Evolutionary conservation across 768 basidiomycete genomes (phyloP).

Genomic region (Mycena rosella): DNA sequence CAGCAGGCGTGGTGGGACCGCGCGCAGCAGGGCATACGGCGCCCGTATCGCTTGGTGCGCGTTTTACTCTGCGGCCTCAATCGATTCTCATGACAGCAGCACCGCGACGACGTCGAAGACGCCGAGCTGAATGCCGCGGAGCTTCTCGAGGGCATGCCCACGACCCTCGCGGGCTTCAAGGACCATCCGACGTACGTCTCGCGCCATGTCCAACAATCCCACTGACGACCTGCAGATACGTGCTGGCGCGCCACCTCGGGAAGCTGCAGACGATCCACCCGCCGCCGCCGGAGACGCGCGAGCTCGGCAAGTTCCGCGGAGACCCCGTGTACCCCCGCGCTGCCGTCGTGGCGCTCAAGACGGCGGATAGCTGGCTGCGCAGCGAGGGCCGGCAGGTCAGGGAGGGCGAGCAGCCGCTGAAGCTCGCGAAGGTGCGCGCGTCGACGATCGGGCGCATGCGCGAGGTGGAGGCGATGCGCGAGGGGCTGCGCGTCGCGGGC

Average conservation of each 20-base stretch:
- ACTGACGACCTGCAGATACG: conserved; percentile 67
- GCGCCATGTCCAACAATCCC: conserved; percentile 1
- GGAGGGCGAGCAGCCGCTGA: conserved; percentile 86
- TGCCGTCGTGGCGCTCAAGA: conserved; percentile 87
- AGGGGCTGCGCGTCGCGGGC: conserved; percentile 57
- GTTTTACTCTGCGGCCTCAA: conserved; percentile 28
- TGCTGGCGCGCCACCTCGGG: conserved; percentile 87
- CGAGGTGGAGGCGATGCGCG: conserved; percentile 66
- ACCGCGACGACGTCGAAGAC: conserved; percentile 94
- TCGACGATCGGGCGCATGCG: conserved; percentile 84
- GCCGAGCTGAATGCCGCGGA: conserved; percentile 85
- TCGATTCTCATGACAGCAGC: conserved; percentile 58
- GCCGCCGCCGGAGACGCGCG: conserved; percentile 67
- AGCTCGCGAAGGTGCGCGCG: conserved; percentile 88
- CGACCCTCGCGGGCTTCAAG: conserved; percentile 91
- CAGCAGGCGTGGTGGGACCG: conserved; percentile 80
- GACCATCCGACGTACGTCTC: conserved; percentile 87
- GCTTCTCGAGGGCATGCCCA: conserved; percentile 93
- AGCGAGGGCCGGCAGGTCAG: conserved; percentile 78
- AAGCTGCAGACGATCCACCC: conserved; percentile 90
- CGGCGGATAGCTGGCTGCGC: conserved; percentile 96
- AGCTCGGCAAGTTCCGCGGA: conserved; percentile 92
- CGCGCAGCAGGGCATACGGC: conserved; percentile 69
- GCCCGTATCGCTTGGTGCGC: conserved; percentile 88
- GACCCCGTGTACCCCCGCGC: conserved; percentile 92